Evolutionary conservation across 495 filamentous ascomycete species (phyloP).

Genomic region (Xylaria longipes): DNA sequence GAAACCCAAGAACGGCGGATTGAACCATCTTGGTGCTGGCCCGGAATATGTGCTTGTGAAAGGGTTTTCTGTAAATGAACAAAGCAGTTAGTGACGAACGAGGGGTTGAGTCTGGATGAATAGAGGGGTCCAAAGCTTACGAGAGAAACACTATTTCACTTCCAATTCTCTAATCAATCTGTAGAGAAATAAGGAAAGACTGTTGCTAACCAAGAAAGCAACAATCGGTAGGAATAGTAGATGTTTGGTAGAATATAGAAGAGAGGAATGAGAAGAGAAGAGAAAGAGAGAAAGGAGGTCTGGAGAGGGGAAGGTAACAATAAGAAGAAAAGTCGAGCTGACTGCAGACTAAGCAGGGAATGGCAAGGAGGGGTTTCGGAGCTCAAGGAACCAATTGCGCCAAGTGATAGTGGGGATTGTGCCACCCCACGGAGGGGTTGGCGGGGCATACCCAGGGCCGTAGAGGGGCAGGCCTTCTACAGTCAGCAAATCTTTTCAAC

Average conservation of each 20-base stretch:
- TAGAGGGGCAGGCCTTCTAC: constrained; percentile 1
- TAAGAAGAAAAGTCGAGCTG: constrained; percentile 23
- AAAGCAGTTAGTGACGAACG: constrained; percentile 7
- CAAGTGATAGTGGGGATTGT: constrained; percentile 18
- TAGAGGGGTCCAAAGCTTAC: constrained; percentile 32
- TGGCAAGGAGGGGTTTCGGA: constrained; percentile 36
- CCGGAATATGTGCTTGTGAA: constrained; percentile 33
- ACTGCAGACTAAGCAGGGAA: constrained; percentile 22
- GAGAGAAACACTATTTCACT: constrained; percentile 35
- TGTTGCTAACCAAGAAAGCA: constrained; percentile 30
- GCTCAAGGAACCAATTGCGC: constrained; percentile 32
- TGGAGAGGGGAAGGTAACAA: constrained; percentile 27
- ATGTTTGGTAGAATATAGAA: not conserved
- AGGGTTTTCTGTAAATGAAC: constrained; percentile 29
- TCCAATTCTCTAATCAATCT: constrained; percentile 32
- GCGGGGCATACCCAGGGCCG: not conserved
- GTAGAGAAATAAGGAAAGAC: constrained; percentile 26
- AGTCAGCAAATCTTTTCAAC: constrained; percentile 27
- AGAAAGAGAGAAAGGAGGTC: constrained; percentile 23
- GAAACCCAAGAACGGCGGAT: constrained; percentile 78
- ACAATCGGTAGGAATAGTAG: constrained; percentile 26
- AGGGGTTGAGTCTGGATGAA: not conserved
- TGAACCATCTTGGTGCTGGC: constrained; percentile 74
- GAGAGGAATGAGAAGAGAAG: constrained; percentile 18
- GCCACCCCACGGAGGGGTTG: constrained; percentile 18